These are phyloP conservation scores for Dioscorea cayenensis DNA, from an alignment of 116 monocot species.

Conservation along the genomic window DNA sequence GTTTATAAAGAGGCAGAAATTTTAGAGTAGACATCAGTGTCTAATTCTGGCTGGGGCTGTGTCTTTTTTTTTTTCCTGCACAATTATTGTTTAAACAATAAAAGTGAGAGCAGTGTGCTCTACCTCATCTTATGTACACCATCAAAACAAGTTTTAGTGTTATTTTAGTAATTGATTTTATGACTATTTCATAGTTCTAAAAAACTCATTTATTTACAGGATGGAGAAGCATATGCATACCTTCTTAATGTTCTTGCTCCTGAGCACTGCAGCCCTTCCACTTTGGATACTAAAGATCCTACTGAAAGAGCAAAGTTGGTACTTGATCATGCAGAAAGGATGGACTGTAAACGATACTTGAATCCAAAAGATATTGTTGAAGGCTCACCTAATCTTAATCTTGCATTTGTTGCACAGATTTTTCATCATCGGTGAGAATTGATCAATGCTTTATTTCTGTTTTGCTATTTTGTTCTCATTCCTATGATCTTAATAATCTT, in stretches of 20 bases:
- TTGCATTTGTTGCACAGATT: constrained; percentile 99
- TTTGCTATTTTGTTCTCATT: no score
- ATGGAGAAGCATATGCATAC: constrained; percentile 98
- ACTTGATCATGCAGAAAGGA: constrained; percentile 87
- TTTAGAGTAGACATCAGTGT: no score
- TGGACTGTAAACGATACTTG: constrained; percentile 93
- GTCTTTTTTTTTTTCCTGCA: no score
- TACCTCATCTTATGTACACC: no score
- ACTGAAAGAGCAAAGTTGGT: constrained; percentile 82
- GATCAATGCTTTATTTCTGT: neutral
- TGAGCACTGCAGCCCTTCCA: constrained; percentile 46
- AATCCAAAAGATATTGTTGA: constrained; percentile 93
- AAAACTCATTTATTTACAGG: constrained; percentile 34
- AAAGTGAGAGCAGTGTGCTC: no score
- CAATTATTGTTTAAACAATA: no score
- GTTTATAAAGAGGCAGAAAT: no score
- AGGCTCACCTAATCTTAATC: constrained; percentile 94
- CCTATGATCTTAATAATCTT: neutral
- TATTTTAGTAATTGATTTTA: neutral
- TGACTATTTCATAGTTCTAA: neutral
- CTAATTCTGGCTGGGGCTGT: no score
- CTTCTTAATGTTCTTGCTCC: constrained; percentile 97
- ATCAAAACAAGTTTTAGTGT: no score
- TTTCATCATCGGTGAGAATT: constrained; percentile 80
- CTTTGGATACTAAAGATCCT: constrained; percentile 77